Evolutionary conservation across 371 early-diverging fungal genomes (phyloP), one percentile per base, ranked within the genome.

Genomic region (Haplosporangium sp.): DNA sequence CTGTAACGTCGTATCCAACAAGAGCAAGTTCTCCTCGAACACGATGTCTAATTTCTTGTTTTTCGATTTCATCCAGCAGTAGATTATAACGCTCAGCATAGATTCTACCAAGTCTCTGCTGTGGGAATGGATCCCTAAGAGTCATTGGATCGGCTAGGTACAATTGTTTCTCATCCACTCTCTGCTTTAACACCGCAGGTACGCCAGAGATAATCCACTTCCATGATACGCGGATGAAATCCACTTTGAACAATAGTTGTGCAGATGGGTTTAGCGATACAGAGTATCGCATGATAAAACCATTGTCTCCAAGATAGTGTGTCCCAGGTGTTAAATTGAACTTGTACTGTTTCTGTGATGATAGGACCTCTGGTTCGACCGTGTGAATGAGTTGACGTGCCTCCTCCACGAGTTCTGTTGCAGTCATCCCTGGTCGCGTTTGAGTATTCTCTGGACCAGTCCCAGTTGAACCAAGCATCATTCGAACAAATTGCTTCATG

Each of bases 181-280:
- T 44, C 13, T 42, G 17, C 37, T 38, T 52, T 19, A 27, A 8
- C 35, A 9, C 20, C 34, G 9, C 55, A 40, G 48, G 65, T 13
- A 56, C 44, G 9, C 81, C 81, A 11, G 74, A 70, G 2, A 67
- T 17, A 20, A 74, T 61, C 71, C 71, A 74, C 20, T 48, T 71
- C 81, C 81, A 79, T 17, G 81, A 74, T 9, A 64, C 81, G 0
- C 81, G 71, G 35, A 79, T 74, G 38, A 68, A 79, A 58, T 79
- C 74, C 20, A 79, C 71, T 67, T 65, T 55, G 58, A 69, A 47
- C 34, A 40, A 15, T 20, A 62, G 38, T 10, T 37, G 5, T n/a
- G 44, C 5, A 11, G 34, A 17, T 17, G 67, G 35, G 5, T 44
- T 34, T 8, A 20, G 0, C 5, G 45, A 53, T 19, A 78, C 56